Evolutionary conservation across 1,284 basidiomycete genomes (phyloP), one percentile per base, ranked within the genome.

Genomic region (Hemileia vastatrix): DNA sequence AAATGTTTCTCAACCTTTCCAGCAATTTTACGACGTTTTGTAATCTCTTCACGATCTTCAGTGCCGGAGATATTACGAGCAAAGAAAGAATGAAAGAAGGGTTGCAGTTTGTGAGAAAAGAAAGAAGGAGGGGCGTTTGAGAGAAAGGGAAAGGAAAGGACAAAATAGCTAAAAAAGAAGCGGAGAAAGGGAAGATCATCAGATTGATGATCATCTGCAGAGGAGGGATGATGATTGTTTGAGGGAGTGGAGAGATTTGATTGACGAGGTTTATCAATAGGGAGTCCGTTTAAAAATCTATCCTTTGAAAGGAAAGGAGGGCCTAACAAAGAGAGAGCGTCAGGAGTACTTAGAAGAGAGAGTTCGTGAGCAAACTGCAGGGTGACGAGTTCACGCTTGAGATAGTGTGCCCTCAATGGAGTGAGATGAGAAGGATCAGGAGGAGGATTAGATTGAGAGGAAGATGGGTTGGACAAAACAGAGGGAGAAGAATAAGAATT

Each of bases 101-200:
- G 91, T 77, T 95, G 92, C 0, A 96, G 82, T 76, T 96, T 96
- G 66, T 85, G 83, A 0, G 87, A 84, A 78, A 92, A 96, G 78
- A 96, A 95, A 68, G 87, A 82, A 67, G 86, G 83, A 0, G 90
- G 90, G 0, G 90, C 90, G 0, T 86, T 79, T 51, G 84, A 83
- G 73, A 96, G 84, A 79, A 96, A 94, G 9, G 92, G 92, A 74
- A 96, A 96, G 0, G 90, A 87, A 61, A 95, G 81, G 64, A 95
- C 81, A 74, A 90, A 95, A 73, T 91, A 88, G 62, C 87, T 84
- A 75, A 95, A 92, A 71, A 92, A 82, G 79, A 86, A 94, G 32
- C 84, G 82, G 66, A 95, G 78, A 72, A 95, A 86, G 2, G 92
- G 92, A 15, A 95, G 81, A 76, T 93, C 88, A 54, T 65, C 54